Base-by-base conservation (phyloP, 2,329 filamentous ascomycete genomes). In the Calonectria naviculata region DNA sequence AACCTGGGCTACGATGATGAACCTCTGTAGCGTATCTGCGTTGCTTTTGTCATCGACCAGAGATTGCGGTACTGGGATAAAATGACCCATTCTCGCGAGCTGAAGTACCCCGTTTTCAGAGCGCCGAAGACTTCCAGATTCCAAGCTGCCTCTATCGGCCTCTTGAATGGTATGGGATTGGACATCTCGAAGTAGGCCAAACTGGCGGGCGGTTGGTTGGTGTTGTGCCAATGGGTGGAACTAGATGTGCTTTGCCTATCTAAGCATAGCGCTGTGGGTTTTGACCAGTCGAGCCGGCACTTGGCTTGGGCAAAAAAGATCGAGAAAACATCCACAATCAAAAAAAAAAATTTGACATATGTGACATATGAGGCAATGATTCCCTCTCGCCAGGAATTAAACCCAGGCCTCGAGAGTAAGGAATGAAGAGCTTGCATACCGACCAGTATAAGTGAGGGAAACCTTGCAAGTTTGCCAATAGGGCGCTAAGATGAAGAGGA, bases 41-140 rank as follows among this genome's bases (percentile, higher is more conserved):
- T 85, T 85, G 72, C 81, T 85, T 28, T 81, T 81, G 56, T 85
- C 83, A 56, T 75, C 64, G 6, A 85, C 81, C 15, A 78, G 38
- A 2, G 70, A 65, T 13, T 64, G 31, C 0, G 67, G 60, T 21
- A 75, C 44, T 0, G 29, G 38, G 2, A 76, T 70, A 8, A 78
- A 73, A 8, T 67, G 41, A 0, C 72, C 49, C 24, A 75, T 60
- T 6, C 73, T 69, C 0, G 72, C 64, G 12, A 75, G 61, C 17
- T 63, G 68, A 5, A 71, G 28, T 0, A 74, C 56, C 0, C 49
- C 65, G 24, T 71, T 41, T 17, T 74, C 69, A 29, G 61, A 68
- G 15, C 67, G 58, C 1, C 28, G 73, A 44, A 61, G 5, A 3
- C 49, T 44, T 0, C 61, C 63, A 2, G 74, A 71, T 5, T 74